phyloP scores from a whole-genome alignment of 257 asterid genomes.

The Penstemon davidsonii region DNA sequence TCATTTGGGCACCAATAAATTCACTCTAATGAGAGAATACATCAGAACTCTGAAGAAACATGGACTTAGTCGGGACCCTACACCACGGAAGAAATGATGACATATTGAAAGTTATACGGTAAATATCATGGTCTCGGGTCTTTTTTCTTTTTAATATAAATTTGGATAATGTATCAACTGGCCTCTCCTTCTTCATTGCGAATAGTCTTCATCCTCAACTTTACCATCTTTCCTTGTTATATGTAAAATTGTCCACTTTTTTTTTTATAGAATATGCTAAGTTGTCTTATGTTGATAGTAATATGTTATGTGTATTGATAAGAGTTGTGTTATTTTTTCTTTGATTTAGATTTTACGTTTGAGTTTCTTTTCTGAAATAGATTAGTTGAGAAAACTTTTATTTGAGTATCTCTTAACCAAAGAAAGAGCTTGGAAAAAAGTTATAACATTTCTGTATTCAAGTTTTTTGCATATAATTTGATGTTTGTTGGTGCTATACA shows the following conservation, averaged over 20 bases:
- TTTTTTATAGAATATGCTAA: neutral
- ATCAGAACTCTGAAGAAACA: slow-evolving; percentile 65
- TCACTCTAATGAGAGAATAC: slow-evolving; percentile 72
- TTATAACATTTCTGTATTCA: neutral
- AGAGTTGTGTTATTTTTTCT: neutral
- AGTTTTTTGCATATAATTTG: neutral
- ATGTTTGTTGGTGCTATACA: neutral
- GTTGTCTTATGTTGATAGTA: neutral
- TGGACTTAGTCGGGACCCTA: slow-evolving; percentile 75
- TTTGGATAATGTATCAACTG: neutral
- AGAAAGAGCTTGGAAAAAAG: no score
- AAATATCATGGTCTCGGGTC: neutral
- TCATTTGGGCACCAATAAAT: slow-evolving; percentile 79
- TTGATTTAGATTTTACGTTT: neutral
- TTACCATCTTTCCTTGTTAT: neutral
- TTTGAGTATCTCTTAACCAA: neutral
- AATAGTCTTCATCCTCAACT: neutral
- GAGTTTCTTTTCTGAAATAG: neutral
- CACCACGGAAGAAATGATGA: slow-evolving; percentile 46
- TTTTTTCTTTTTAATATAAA: neutral
- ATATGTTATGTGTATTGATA: neutral
- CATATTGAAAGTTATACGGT: neutral
- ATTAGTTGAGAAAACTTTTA: neutral
- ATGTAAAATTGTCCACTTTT: neutral
- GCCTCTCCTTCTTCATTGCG: neutral